These are phyloP conservation scores for Triticum aestivum DNA, from an alignment of 176 grass and related monocot species.

Conservation along the genomic window IWGSC_CS_RefSeq_v2.1 NC_057804.1:388364127-388364626, in stretches of 20 bases:
- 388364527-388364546: constrained; percentile 22
- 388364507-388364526: constrained; percentile 18
- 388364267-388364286: constrained; percentile 18
- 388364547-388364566: constrained; percentile 9
- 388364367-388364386: constrained; percentile 78
- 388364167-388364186: background rate
- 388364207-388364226: background rate
- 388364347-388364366: constrained; percentile 86
- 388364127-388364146: background rate
- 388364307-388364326: background rate
- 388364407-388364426: constrained; percentile 90
- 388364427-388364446: constrained; percentile 86
- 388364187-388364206: background rate
- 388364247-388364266: constrained; percentile 6
- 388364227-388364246: background rate
- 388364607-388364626: constrained; percentile 82
- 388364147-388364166: background rate
- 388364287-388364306: background rate
- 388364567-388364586: constrained; percentile 29
- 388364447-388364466: constrained; percentile 92
- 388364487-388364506: constrained; percentile 80
- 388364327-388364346: constrained; percentile 16
- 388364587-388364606: constrained; percentile 90
- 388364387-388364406: constrained; percentile 87
- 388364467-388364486: constrained; percentile 93